Base-by-base conservation (phyloP, 2,329 filamentous ascomycete species). In the Beauveria asiatica region DNA sequence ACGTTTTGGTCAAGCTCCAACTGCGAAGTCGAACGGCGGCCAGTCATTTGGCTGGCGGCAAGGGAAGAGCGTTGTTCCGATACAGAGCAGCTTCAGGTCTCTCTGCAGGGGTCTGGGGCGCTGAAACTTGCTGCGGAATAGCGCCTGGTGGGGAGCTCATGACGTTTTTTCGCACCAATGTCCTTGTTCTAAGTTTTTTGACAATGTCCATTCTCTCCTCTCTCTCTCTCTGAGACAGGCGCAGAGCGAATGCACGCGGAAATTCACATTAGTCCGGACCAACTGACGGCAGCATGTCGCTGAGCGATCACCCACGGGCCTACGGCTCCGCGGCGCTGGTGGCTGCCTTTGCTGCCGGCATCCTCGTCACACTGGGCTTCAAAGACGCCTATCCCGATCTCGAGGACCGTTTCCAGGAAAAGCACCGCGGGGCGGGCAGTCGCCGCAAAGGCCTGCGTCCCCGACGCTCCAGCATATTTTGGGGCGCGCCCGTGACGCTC, bases 351-450 rank as follows among this genome's bases (percentile, higher is more conserved):
- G 72, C 87, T n/a, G 81, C 89, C 10, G 92, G 92, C 48, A 80
- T 92, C 57, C 76, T 91, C 56, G 73, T 92, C 60, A 91, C 90
- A 0, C 74, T 94, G 3, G 87, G 87, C 61, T 85, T 90, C 75
- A 92, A 92, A 73, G 89, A 93, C 70, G 73, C 92, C 42, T 92
- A 92, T 67, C 86, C 88, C 1, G 87, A 90, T 65, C 79, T 92
- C 51, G 86, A 91, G 70, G 74, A 78, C 23, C 80, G 83, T 21
- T 89, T 85, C 67, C 82, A 83, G 67, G 76, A 73, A 64, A 74
- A 74, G 64, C 70, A 70, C 59, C 63, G 71, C 65, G 41, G 58
- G 60, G 66, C 61, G 56, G 60, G 60, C 63, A 57, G 44, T 19
- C 45, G 45, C 23, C 54, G 46, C 46, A 48, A 50, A 25, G 52